phyloP scores from a whole-genome alignment of 129 eudicot species.

The Centaurea solstitialis region DNA sequence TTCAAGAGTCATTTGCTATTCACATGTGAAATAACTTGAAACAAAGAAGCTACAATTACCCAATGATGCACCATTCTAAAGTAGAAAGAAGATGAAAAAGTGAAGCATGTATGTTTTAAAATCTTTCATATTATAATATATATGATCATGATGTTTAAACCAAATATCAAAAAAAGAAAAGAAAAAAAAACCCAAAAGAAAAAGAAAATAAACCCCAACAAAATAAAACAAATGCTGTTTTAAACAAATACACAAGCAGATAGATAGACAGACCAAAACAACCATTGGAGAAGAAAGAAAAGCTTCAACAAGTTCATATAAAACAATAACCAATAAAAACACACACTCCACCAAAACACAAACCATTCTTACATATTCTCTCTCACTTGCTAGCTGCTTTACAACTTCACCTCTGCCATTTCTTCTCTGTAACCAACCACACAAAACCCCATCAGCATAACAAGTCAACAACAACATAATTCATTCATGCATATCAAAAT shows the following conservation, averaged over 20 bases:
- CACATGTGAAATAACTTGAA: not conserved
- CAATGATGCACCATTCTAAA: not conserved
- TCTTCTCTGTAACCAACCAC: slow-evolving; percentile 52
- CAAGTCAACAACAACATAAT: not conserved
- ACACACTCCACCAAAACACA: slow-evolving; percentile 19
- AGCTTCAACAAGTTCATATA: slow-evolving; percentile 20
- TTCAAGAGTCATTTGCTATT: not conserved
- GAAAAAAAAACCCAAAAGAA: not conserved
- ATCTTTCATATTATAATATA: slow-evolving; percentile 20
- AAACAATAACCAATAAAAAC: slow-evolving; percentile 23
- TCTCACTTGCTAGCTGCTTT: slow-evolving; percentile 2
- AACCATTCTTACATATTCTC: slow-evolving; percentile 24
- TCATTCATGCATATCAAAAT: not conserved
- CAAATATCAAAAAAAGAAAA: slow-evolving; percentile 3
- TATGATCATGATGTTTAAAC: slow-evolving; percentile 13
- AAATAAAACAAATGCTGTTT: slow-evolving; percentile 20
- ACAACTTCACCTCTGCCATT: slow-evolving; percentile 54
- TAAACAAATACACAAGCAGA: slow-evolving; percentile 35
- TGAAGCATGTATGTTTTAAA: not conserved
- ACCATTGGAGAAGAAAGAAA: not conserved
- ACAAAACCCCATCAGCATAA: slow-evolving; percentile 1
- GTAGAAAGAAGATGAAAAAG: not conserved
- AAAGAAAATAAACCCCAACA: slow-evolving; percentile 10
- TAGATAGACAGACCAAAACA: not conserved
- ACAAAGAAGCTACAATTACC: not conserved